Percentiles rank a stretch among this genome's conserved stretches.
Evolutionary conservation across 1,284 basidiomycete species (phyloP).

Genomic region (Xerocomus amazonicus): DNA sequence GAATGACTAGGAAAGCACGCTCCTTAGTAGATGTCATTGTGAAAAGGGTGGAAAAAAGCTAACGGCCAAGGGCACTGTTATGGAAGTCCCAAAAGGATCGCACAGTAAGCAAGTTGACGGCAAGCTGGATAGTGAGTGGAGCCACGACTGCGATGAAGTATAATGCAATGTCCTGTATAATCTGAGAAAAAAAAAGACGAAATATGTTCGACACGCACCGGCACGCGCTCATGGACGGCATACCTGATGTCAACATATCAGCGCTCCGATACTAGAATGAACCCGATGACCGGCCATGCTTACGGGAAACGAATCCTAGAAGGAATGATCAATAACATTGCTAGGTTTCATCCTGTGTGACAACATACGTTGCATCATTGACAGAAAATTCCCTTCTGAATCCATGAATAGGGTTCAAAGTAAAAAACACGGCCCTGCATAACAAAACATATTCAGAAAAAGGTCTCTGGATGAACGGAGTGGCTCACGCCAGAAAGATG

Average conservation of each 20-base stretch:
- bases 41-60: slow-evolving; percentile 32
- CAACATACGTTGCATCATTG: slow-evolving; percentile 66
- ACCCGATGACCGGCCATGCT: slow-evolving; percentile 24
- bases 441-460: slow-evolving; percentile 5
- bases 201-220: slow-evolving; percentile 43
- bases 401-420: slow-evolving; percentile 71
- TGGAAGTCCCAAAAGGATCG: slow-evolving; percentile 89
- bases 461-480: background rate
- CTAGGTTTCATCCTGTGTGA: background rate
- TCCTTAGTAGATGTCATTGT: background rate
- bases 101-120: slow-evolving; percentile 67
- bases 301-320: slow-evolving; percentile 54
- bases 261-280: background rate
- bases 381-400: slow-evolving; percentile 85
- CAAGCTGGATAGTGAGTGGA: slow-evolving; percentile 64
- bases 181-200: background rate
- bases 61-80: slow-evolving; percentile 73
- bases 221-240: slow-evolving; percentile 81
- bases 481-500: slow-evolving; percentile 62
- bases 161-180: slow-evolving; percentile 49
- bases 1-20: slow-evolving; percentile 49
- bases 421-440: slow-evolving; percentile 61
- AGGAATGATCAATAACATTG: background rate
- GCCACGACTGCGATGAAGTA: slow-evolving; percentile 67
- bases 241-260: slow-evolving; percentile 53